Evolutionary conservation across 768 basidiomycete genomes (phyloP).

Genomic region (Dendrothele bispora): DNA sequence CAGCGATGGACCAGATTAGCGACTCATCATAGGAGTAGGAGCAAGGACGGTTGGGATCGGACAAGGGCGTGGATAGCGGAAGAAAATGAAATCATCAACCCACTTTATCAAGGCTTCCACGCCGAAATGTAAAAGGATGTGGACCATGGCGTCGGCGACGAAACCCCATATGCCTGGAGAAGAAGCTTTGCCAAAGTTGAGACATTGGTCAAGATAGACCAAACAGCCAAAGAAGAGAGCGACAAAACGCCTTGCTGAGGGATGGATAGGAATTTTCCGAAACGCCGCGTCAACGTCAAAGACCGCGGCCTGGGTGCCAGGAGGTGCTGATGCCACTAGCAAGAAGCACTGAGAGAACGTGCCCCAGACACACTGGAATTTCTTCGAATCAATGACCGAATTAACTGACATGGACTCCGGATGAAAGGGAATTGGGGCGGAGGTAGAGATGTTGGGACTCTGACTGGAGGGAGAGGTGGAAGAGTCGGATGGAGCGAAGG

Average conservation of each 20-base stretch:
- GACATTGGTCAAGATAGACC: slow-evolving; percentile 27
- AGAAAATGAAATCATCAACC: slow-evolving; percentile 30
- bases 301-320: slow-evolving; percentile 31
- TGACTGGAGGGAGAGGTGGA: slow-evolving; percentile 25
- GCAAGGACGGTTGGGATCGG: background rate
- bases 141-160: slow-evolving; percentile 29
- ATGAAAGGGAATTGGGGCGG: background rate
- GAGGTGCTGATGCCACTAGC: slow-evolving; percentile 28
- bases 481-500: slow-evolving; percentile 21
- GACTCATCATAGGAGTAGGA: slow-evolving; percentile 12
- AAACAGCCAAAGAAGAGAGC: slow-evolving; percentile 19
- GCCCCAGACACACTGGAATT: slow-evolving; percentile 30
- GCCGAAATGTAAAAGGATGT: slow-evolving; percentile 17
- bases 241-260: slow-evolving; percentile 20
- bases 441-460: slow-evolving; percentile 4
- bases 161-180: slow-evolving; percentile 31
- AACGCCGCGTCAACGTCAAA: slow-evolving; percentile 39
- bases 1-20: slow-evolving; percentile 14
- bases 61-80: slow-evolving; percentile 13
- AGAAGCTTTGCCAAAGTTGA: slow-evolving; percentile 27
- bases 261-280: slow-evolving; percentile 30
- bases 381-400: slow-evolving; percentile 19
- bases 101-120: slow-evolving; percentile 22
- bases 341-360: slow-evolving; percentile 25
- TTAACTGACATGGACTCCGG: slow-evolving; percentile 21